Evolutionary conservation across 2,329 filamentous ascomycete species (phyloP).

Genomic region (Pyrenophora teres): DNA sequence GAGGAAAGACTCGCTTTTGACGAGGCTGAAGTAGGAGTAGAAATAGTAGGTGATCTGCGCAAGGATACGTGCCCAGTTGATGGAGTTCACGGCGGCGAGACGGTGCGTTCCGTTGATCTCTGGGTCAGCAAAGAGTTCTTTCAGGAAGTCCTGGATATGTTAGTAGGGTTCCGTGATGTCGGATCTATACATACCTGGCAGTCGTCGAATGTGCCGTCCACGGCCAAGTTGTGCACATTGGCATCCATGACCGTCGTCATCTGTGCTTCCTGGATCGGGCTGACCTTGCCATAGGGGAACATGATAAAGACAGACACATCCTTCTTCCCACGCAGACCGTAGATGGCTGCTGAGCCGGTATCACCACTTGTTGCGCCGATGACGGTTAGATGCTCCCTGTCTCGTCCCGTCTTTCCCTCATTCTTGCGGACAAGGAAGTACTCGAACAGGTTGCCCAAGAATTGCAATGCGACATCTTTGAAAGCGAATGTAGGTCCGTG

Average conservation of each 20-base stretch:
- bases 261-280: constrained; percentile 90
- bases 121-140: constrained; percentile 85
- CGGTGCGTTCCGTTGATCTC: constrained; percentile 81
- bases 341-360: constrained; percentile 94
- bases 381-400: constrained; percentile 54
- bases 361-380: constrained; percentile 52
- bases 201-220: constrained; percentile 92
- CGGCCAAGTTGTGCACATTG: constrained; percentile 91
- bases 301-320: constrained; percentile 97
- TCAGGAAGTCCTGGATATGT: constrained; percentile 77
- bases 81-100: constrained; percentile 92
- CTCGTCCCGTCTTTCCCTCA: constrained; percentile 69
- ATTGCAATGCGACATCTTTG: constrained; percentile 89
- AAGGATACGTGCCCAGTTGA: constrained; percentile 94
- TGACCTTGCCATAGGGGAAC: constrained; percentile 87
- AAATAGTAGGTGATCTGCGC: constrained; percentile 99
- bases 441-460: constrained; percentile 94
- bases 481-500: constrained; percentile 95
- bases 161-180: constrained; percentile 12
- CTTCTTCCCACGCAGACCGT: constrained; percentile 91
- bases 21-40: constrained; percentile 86
- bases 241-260: constrained; percentile 92
- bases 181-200: constrained; percentile 67
- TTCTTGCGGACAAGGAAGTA: constrained; percentile 81
- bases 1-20: constrained; percentile 63